A percentile compares a stretch with the other conserved stretches of the same genome.
Conservation (phyloP, 2,329 filamentous ascomycete species). For the Fusarium tricinctum region DNA sequence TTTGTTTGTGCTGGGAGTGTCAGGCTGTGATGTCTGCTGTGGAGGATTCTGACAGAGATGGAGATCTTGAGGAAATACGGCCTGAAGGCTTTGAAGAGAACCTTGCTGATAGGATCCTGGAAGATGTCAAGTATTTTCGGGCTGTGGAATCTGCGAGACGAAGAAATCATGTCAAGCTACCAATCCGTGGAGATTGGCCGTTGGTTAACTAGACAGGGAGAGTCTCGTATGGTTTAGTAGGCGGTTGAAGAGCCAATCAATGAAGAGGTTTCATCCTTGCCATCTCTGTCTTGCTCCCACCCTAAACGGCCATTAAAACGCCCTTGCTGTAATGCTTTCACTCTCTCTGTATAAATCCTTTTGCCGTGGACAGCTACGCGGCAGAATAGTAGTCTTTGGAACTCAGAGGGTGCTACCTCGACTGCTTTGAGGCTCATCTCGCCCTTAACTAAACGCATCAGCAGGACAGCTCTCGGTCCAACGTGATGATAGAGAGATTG, state of each 20-base stretch:
- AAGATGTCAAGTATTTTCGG: conserved; percentile 25
- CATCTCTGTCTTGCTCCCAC: not conserved
- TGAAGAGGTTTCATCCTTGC: not conserved
- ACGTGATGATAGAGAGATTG: conserved; percentile 42
- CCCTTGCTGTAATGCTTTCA: conserved; percentile 33
- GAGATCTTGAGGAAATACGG: not conserved
- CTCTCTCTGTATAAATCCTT: conserved; percentile 30
- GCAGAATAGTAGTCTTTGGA: conserved; percentile 41
- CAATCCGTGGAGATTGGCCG: not conserved
- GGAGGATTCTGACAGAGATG: conserved; percentile 22
- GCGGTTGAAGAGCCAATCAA: not conserved
- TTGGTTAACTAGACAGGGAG: not conserved
- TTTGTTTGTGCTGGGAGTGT: conserved; percentile 45
- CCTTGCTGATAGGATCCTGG: conserved; percentile 13
- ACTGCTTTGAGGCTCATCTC: conserved; percentile 33
- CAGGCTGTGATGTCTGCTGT: conserved; percentile 39
- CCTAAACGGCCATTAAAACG: conserved; percentile 30
- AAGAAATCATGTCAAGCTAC: conserved; percentile 27
- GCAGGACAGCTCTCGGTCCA: conserved; percentile 30
- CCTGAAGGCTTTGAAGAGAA: not conserved
- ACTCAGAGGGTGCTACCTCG: conserved; percentile 27
- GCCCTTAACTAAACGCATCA: conserved; percentile 30
- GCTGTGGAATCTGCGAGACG: conserved; percentile 38
- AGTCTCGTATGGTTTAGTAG: no score
- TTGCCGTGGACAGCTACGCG: conserved; percentile 38